Conservation (phyloP, 495 filamentous ascomycete genomes). For the Acidiella bohemica region DNA sequence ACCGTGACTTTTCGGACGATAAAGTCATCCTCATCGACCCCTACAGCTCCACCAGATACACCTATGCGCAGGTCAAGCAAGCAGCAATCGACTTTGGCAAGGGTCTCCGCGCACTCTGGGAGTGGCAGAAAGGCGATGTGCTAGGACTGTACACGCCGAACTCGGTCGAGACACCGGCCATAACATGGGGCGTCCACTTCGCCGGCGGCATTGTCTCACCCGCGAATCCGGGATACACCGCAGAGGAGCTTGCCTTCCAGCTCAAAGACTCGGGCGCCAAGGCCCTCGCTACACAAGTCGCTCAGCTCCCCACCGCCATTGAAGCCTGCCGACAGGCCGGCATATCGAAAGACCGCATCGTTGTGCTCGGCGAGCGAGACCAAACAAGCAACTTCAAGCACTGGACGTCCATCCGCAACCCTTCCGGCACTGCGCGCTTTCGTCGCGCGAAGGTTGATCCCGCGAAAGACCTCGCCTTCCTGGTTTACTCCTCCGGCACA, state of each 20-base stretch:
- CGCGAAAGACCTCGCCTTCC: constrained; percentile 47
- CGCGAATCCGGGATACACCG: constrained; percentile 77
- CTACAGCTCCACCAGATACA: constrained; percentile 35
- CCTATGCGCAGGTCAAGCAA: constrained; percentile 48
- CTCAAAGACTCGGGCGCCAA: constrained; percentile 68
- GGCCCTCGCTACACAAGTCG: constrained; percentile 56
- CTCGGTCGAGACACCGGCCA: constrained; percentile 28
- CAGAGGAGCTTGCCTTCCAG: constrained; percentile 80
- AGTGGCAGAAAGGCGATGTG: constrained; percentile 62
- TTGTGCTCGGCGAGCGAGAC: constrained; percentile 62
- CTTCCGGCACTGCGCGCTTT: constrained; percentile 36
- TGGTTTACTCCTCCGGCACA: constrained; percentile 43
- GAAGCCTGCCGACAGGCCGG: constrained; percentile 56
- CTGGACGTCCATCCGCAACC: constrained; percentile 57
- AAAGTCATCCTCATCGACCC: constrained; percentile 66
- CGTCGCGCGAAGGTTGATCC: constrained; percentile 39
- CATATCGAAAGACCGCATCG: constrained; percentile 51
- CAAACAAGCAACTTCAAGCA: constrained; percentile 49
- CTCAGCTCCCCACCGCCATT: constrained; percentile 45
- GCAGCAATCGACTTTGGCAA: constrained; percentile 63
- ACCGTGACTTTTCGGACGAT: constrained; percentile 51
- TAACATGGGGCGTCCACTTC: constrained; percentile 73
- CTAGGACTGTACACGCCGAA: constrained; percentile 30
- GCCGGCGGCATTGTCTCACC: constrained; percentile 72
- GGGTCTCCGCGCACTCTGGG: constrained; percentile 56